Conservation (phyloP, 495 filamentous ascomycete genomes). For the Pyronema domesticum region DNA sequence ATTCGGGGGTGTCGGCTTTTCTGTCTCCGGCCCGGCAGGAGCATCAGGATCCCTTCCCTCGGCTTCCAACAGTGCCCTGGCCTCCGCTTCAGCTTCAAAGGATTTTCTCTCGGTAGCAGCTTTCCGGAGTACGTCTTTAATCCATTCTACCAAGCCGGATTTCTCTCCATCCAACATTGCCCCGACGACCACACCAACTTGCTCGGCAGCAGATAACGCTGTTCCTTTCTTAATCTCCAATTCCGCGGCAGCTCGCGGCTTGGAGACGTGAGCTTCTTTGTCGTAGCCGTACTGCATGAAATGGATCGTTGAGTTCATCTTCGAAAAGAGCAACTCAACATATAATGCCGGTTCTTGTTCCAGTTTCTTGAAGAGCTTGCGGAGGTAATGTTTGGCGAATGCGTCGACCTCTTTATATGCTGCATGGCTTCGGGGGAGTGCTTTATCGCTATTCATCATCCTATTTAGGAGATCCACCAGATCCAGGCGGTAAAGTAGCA, state of each 20-base stretch:
- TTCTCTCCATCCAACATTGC: constrained; percentile 62
- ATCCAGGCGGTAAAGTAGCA: constrained; percentile 77
- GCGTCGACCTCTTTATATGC: constrained; percentile 85
- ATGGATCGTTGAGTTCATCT: constrained; percentile 62
- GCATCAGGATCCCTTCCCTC: constrained; percentile 28
- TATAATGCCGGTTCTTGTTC: constrained; percentile 65
- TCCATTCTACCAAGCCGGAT: constrained; percentile 57
- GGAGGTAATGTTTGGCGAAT: constrained; percentile 62
- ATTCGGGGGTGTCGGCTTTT: constrained; percentile 33
- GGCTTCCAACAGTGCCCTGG: constrained; percentile 30
- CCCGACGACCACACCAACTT: constrained; percentile 61
- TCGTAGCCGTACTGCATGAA: constrained; percentile 77
- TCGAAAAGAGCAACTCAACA: constrained; percentile 83
- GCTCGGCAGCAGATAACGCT: constrained; percentile 42
- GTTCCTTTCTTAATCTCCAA: constrained; percentile 52
- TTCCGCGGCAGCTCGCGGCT: constrained; percentile 39
- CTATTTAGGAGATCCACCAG: constrained; percentile 73
- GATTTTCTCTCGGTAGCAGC: constrained; percentile 56
- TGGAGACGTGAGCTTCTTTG: constrained; percentile 46
- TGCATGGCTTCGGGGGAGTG: constrained; percentile 43
- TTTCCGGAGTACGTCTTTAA: constrained; percentile 47
- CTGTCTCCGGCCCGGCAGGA: constrained; percentile 19
- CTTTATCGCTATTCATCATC: constrained; percentile 82
- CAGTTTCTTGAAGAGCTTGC: constrained; percentile 57
- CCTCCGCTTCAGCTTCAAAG: constrained; percentile 58